Conservation (phyloP, 2,329 filamentous ascomycete species). For the Talaromyces sp. region DNA sequence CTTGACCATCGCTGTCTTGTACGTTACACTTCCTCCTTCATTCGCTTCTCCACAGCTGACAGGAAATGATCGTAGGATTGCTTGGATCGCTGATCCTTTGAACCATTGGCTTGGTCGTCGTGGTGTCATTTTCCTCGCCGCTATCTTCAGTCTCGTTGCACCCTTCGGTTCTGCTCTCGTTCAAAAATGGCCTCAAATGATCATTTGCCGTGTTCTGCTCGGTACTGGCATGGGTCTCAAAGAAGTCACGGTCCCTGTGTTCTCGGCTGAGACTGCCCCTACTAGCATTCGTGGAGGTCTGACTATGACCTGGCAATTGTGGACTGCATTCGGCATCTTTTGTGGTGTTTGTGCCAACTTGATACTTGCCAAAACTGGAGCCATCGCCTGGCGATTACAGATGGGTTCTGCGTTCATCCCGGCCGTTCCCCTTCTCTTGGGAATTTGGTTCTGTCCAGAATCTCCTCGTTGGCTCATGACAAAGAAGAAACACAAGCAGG, state of each 20-base stretch:
- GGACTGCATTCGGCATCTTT: constrained; percentile 63
- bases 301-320: constrained; percentile 55
- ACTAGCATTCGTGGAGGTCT: constrained; percentile 55
- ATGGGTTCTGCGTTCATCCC: constrained; percentile 64
- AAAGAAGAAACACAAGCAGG: constrained; percentile 60
- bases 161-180: constrained; percentile 63
- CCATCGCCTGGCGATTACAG: constrained; percentile 62
- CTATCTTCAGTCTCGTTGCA: constrained; percentile 63
- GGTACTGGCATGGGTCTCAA: constrained; percentile 62
- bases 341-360: constrained; percentile 65
- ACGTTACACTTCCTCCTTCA: neutral
- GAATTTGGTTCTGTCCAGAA: constrained; percentile 62
- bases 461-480: constrained; percentile 67
- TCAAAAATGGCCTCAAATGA: constrained; percentile 58
- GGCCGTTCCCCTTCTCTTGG: constrained; percentile 58
- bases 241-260: constrained; percentile 55
- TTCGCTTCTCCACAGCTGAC: neutral
- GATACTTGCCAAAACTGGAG: constrained; percentile 58
- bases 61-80: constrained; percentile 35
- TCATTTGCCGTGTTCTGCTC: constrained; percentile 56
- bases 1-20: constrained; percentile 43
- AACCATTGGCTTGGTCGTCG: constrained; percentile 61
- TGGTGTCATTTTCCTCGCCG: constrained; percentile 62
- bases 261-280: constrained; percentile 57
- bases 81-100: constrained; percentile 65